These are phyloP conservation scores for Sarocladiaceae sp. DNA, from an alignment of 2,329 filamentous ascomycete genomes.

Conservation along the genomic window DNA sequence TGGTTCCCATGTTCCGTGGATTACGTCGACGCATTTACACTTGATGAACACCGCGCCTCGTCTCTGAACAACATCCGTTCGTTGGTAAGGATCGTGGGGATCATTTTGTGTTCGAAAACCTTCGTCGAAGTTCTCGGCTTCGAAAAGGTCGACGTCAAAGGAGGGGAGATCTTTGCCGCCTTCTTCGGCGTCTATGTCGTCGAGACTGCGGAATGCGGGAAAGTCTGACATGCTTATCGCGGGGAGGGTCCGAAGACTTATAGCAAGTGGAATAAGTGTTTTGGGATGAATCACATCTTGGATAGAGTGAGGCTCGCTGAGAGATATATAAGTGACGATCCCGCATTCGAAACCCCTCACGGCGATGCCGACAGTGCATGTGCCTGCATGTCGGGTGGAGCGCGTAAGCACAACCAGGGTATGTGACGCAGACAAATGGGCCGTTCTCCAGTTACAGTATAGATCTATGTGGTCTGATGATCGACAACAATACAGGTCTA, in stretches of 20 bases:
- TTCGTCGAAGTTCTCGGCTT: not conserved
- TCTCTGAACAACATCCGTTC: not conserved
- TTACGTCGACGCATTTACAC: not conserved
- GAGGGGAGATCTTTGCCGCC: not conserved
- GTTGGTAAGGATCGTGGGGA: not conserved
- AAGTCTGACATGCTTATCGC: not conserved
- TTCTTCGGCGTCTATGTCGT: not conserved
- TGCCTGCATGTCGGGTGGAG: not conserved
- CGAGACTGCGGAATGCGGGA: not conserved
- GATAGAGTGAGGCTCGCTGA: not conserved
- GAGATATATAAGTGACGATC: not conserved
- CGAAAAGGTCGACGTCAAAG: conserved; percentile 1
- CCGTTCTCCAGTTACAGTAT: no score
- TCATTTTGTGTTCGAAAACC: not conserved
- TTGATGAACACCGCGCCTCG: not conserved
- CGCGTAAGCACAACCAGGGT: not conserved
- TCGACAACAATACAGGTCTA: no score
- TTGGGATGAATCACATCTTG: not conserved
- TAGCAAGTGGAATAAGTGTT: not conserved
- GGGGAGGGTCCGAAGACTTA: not conserved
- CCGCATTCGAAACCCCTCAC: not conserved
- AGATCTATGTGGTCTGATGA: not conserved
- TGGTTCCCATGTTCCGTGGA: not conserved
- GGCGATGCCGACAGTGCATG: not conserved
- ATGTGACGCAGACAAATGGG: no score